Base-by-base conservation (phyloP, 176 grass and related monocot species). In the Carex scoparia region DNA sequence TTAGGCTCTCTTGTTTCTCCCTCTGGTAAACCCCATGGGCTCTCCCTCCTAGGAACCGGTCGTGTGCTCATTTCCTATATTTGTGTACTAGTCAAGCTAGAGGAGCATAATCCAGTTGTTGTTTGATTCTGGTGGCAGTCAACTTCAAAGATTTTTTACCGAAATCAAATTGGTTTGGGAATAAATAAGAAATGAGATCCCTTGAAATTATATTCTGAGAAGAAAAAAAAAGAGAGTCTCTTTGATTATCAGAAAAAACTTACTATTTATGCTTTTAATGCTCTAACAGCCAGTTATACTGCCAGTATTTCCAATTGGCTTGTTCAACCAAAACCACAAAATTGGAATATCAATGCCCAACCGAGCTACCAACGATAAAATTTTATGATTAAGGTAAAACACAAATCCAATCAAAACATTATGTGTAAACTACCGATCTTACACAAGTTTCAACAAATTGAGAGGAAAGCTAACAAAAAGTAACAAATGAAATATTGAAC, bases 21-120 rank as follows among this genome's bases (percentile, higher is more conserved):
- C 84, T 98, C 96, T n/a, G 88, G 96, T 72, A 91, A 89, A 2
- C 96, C 91, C 93, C 96, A 98, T 0, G 93, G 96, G 71, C 96
- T 94, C 77, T 94, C 89, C 79, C 90, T 72, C 85, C 91, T 90
- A 65, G 93, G 91, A 66, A 92, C 93, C 7, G 93, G 87, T 70
- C 92, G 87, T 35, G 81, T 87, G 68, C 93, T 95, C 91, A 95
- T 98, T 76, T 70, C 69, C 62, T 81, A 58, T 30, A 79, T 79
- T 10, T 35, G 10, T 38, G 15, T 42, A 64, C 56, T 10, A 81
- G 48, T 16, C 61, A 83, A 81, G 56, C 61, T 31, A 55, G 30
- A 48, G 13, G 69, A 53, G 23, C 15, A 28, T 2, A 68, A 67
- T 82, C 30, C 35, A 10, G 16, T 42, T 44, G 38, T 46, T 46